phyloP scores from a whole-genome alignment of 257 asterid genomes.

The Penstemon newberryi region DNA sequence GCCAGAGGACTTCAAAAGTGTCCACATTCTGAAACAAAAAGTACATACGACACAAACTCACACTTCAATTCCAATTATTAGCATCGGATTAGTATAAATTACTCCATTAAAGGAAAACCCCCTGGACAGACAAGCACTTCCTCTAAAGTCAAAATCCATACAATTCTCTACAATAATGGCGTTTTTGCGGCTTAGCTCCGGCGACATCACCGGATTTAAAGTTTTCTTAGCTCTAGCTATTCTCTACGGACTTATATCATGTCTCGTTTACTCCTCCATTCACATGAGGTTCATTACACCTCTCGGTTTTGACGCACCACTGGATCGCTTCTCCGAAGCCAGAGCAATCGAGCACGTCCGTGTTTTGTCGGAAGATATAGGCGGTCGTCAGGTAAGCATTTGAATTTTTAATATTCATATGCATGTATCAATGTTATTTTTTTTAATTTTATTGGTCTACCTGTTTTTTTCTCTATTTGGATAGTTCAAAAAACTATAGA shows the following conservation, averaged over 20 bases:
- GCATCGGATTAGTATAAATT: too few relatives aligned
- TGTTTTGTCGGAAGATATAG: slow-evolving; percentile 81
- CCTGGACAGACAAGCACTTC: not conserved
- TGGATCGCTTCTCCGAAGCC: slow-evolving; percentile 85
- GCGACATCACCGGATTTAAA: slow-evolving; percentile 75
- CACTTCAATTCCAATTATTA: too few relatives aligned
- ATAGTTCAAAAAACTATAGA: not conserved
- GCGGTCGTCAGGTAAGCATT: slow-evolving; percentile 82
- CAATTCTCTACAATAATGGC: slow-evolving; percentile 39
- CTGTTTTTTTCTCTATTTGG: slow-evolving; percentile 1
- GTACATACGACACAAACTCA: too few relatives aligned
- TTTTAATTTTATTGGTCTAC: not conserved
- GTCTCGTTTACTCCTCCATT: slow-evolving; percentile 48
- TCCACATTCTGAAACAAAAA: not conserved
- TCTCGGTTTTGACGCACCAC: slow-evolving; percentile 79
- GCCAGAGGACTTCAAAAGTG: not conserved
- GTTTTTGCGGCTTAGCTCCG: slow-evolving; percentile 49
- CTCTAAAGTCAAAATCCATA: not conserved
- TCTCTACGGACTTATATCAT: slow-evolving; percentile 59
- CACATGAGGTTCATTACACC: slow-evolving; percentile 83
- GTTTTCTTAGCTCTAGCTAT: slow-evolving; percentile 45
- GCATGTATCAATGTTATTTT: slow-evolving; percentile 3
- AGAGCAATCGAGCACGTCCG: slow-evolving; percentile 93
- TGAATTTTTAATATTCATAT: slow-evolving; percentile 7
- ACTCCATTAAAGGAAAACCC: too few relatives aligned